Conservation (phyloP, 805 yeast genomes). For the Cyberlindnera petersonii region DNA sequence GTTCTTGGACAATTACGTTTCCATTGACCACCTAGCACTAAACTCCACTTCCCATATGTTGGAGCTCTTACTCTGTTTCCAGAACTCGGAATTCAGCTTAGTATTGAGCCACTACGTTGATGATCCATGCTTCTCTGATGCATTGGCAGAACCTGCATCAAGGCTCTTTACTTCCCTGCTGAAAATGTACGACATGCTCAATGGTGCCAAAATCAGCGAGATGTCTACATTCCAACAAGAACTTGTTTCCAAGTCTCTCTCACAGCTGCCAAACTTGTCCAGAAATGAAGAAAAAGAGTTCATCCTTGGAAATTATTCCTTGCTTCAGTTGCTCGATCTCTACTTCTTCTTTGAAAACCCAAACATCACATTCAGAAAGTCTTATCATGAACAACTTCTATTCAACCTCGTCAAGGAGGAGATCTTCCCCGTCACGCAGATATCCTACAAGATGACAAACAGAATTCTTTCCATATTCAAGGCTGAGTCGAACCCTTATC, state of each 20-base stretch:
- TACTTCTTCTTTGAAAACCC: slow-evolving; percentile 52
- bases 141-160: slow-evolving; percentile 10
- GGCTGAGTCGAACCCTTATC: slow-evolving; percentile 4
- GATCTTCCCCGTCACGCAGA: slow-evolving; percentile 32
- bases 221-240: slow-evolving; percentile 21
- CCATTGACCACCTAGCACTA: slow-evolving; percentile 18
- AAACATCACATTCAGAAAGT: slow-evolving; percentile 57
- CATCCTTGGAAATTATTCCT: slow-evolving; percentile 41
- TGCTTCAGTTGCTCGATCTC: slow-evolving; percentile 51
- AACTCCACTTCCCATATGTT: slow-evolving; percentile 31
- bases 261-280: slow-evolving; percentile 17
- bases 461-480: slow-evolving; percentile 27
- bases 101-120: slow-evolving; percentile 39
- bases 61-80: slow-evolving; percentile 42
- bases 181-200: slow-evolving; percentile 14
- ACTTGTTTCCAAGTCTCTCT: slow-evolving; percentile 12
- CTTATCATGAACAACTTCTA: slow-evolving; percentile 59
- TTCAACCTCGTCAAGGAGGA: slow-evolving; percentile 57
- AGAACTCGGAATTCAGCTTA: slow-evolving; percentile 43
- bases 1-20: slow-evolving; percentile 22
- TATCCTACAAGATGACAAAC: slow-evolving; percentile 29
- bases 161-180: slow-evolving; percentile 11
- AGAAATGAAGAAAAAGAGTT: slow-evolving; percentile 19
- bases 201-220: slow-evolving; percentile 16
- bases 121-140: slow-evolving; percentile 25